phyloP scores from a whole-genome alignment of 176 grass and related monocot species.

The Tuctoria greenei region DNA sequence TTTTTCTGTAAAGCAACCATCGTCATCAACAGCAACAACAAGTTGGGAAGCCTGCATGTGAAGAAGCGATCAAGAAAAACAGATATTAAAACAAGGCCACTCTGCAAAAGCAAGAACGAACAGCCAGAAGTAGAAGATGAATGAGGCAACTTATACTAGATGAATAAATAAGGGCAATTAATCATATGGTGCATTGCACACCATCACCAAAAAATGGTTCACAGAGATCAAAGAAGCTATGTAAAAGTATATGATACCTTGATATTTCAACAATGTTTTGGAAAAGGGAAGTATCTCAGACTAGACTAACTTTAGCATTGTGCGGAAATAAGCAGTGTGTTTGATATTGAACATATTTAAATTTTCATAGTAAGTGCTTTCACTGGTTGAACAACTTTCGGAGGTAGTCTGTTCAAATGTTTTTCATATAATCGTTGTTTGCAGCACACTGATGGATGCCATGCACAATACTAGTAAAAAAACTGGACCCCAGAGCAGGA shows the following conservation, averaged over 20 bases:
- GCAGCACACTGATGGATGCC: background rate
- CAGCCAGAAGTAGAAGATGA: slow-evolving; percentile 5
- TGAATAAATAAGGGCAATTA: slow-evolving; percentile 3
- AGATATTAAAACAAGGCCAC: slow-evolving; percentile 3
- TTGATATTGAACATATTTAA: background rate
- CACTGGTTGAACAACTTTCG: background rate
- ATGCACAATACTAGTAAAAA: background rate
- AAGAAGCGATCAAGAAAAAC: slow-evolving; percentile 2
- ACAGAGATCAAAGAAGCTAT: background rate
- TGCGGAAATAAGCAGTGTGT: background rate
- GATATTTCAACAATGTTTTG: slow-evolving; percentile 25
- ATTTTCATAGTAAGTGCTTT: background rate
- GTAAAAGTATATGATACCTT: background rate
- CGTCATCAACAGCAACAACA: slow-evolving; percentile 92
- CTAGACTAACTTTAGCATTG: background rate
- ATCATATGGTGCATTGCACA: background rate
- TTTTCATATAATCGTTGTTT: background rate
- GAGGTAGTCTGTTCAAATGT: background rate
- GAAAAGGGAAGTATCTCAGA: background rate
- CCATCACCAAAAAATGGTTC: slow-evolving; percentile 18
- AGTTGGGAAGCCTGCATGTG: slow-evolving; percentile 62
- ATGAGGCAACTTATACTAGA: slow-evolving; percentile 1
- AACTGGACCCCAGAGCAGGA: background rate
- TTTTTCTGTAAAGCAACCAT: slow-evolving; percentile 83
- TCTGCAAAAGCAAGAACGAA: slow-evolving; percentile 1